A percentile compares a stretch with the other conserved stretches of the same genome.
Evolutionary conservation across 768 basidiomycete species (phyloP).

Genomic region (Suillus bovinus): DNA sequence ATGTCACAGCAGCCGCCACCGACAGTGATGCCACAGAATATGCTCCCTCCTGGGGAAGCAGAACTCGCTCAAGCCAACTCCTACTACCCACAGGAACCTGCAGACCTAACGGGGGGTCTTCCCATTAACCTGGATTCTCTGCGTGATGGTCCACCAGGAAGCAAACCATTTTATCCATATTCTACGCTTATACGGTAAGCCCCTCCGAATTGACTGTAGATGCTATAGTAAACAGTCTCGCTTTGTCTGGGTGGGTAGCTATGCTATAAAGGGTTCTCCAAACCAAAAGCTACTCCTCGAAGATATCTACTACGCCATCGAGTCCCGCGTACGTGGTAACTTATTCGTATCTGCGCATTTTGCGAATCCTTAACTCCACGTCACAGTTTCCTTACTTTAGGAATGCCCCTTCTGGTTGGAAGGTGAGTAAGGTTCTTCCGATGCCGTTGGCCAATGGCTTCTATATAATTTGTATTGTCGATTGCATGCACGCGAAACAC

Average conservation of each 20-base stretch:
- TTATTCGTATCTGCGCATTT: constrained; percentile 4
- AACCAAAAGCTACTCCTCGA: constrained; percentile 83
- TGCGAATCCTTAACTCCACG: constrained; percentile 14
- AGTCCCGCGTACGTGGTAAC: constrained; percentile 66
- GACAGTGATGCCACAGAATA: constrained; percentile 62
- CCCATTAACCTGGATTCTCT: constrained; percentile 87
- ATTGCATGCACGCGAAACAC: constrained; percentile 23
- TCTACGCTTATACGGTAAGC: constrained; percentile 87
- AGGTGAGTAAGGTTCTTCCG: constrained; percentile 50
- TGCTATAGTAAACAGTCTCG: not conserved
- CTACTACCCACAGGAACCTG: constrained; percentile 75
- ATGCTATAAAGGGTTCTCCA: constrained; percentile 89
- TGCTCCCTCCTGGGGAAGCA: constrained; percentile 51
- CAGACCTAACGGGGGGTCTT: constrained; percentile 79
- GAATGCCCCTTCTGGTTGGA: constrained; percentile 88
- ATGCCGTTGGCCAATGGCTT: not conserved
- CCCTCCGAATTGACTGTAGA: constrained; percentile 10
- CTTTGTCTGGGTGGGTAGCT: constrained; percentile 44
- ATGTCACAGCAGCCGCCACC: constrained; percentile 51
- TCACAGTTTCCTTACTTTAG: constrained; percentile 85
- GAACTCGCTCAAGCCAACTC: constrained; percentile 56
- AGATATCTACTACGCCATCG: constrained; percentile 91
- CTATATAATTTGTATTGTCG: constrained; percentile 4
- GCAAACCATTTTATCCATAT: constrained; percentile 90
- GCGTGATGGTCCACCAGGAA: constrained; percentile 84